These are phyloP conservation scores for Hibiscus trionum DNA, from an alignment of 345 rosid species.

Conservation along the genomic window DNA sequence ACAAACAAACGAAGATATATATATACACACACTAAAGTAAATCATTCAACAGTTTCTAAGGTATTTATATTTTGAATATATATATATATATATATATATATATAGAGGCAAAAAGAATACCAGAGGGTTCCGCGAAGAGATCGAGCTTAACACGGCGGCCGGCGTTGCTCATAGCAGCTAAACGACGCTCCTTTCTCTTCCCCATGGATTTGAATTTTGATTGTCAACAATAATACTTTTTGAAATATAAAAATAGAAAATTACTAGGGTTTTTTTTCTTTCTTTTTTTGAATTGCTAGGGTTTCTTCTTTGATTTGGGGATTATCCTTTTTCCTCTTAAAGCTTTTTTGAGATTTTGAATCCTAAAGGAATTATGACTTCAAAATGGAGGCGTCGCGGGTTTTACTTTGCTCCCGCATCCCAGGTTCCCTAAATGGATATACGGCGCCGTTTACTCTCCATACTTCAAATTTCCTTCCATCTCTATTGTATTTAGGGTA, in stretches of 20 bases:
- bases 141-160: constrained; percentile 96
- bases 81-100: background rate
- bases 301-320: background rate
- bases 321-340: background rate
- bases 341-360: background rate
- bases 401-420: background rate
- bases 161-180: constrained; percentile 68
- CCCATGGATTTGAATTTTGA: constrained; percentile 46
- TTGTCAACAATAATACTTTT: too few species aligned
- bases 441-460: background rate
- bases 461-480: too few species aligned
- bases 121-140: constrained; percentile 98
- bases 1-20: too few species aligned
- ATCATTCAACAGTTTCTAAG: background rate
- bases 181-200: constrained; percentile 86
- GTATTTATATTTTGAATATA: background rate
- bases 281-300: background rate
- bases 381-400: background rate
- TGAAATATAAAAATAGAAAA: too few species aligned
- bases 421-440: background rate
- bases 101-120: constrained; percentile 22
- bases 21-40: too few species aligned
- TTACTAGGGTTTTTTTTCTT: background rate
- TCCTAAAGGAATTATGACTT: background rate
- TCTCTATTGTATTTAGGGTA: too few species aligned